phyloP scores from a whole-genome alignment of 2,329 filamentous ascomycete genomes.

The Fusarium drepaniforme region DNA sequence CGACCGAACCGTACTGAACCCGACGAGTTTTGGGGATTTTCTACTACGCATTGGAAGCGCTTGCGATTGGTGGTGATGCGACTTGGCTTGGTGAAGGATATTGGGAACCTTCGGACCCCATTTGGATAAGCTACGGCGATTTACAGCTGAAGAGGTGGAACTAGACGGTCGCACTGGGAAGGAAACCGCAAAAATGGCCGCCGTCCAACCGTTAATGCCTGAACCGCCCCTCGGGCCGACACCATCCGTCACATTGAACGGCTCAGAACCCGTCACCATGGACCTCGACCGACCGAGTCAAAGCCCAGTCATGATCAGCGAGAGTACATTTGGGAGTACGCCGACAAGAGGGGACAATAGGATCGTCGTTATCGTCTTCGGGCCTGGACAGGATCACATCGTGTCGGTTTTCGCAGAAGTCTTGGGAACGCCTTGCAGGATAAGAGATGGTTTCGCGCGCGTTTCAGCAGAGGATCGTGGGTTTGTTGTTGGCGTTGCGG shows the following conservation, averaged over 20 bases:
- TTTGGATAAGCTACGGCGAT: conserved; percentile 10
- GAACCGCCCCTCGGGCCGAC: conserved; percentile 48
- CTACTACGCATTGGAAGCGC: conserved; percentile 19
- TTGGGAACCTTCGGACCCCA: conserved; percentile 22
- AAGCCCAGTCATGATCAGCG: conserved; percentile 50
- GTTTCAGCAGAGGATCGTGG: conserved; percentile 68
- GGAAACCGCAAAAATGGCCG: conserved; percentile 48
- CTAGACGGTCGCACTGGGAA: neutral
- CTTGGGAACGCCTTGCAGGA: conserved; percentile 77
- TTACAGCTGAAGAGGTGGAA: conserved; percentile 22
- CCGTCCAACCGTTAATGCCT: conserved; percentile 53
- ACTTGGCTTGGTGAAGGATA: conserved; percentile 15
- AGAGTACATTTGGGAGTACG: conserved; percentile 58
- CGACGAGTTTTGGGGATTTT: neutral
- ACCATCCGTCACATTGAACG: conserved; percentile 41
- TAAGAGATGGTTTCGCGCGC: conserved; percentile 67
- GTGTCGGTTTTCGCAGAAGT: conserved; percentile 83
- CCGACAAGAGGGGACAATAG: conserved; percentile 67
- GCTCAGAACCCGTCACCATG: conserved; percentile 42
- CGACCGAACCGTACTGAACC: conserved; percentile 2
- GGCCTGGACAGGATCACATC: conserved; percentile 78
- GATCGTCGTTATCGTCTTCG: conserved; percentile 76
- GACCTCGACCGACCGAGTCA: conserved; percentile 53
- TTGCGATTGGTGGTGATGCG: conserved; percentile 22
- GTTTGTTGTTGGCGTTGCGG: conserved; percentile 76